These are phyloP conservation scores for Mariannaea sp. DNA, from an alignment of 2,329 filamentous ascomycete genomes.

Conservation along the genomic window DNA sequence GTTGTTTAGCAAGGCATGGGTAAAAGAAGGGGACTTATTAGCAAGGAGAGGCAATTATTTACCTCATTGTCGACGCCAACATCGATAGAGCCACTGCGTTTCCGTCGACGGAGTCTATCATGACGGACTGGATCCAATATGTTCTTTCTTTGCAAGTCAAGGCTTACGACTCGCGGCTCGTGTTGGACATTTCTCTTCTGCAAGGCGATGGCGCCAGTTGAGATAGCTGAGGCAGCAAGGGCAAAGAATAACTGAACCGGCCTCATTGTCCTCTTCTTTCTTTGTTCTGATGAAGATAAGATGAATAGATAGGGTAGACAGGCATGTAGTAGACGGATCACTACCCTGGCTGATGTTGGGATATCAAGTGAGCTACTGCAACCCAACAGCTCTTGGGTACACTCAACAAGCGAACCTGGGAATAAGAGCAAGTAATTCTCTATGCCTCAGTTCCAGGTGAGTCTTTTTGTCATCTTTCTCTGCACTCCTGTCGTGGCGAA, in stretches of 20 bases:
- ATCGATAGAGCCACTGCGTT: constrained; percentile 48
- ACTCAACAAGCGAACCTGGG: background rate
- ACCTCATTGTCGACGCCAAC: constrained; percentile 62
- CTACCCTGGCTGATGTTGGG: background rate
- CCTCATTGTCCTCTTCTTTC: constrained; percentile 45
- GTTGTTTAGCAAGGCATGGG: background rate
- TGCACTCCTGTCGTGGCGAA: constrained; percentile 8
- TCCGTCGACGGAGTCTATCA: constrained; percentile 50
- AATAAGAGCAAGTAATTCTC: background rate
- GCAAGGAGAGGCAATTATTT: constrained; percentile 26
- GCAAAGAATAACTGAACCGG: constrained; percentile 35
- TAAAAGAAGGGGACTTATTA: no score
- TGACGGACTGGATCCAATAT: constrained; percentile 49
- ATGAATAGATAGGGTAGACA: background rate
- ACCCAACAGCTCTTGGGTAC: background rate
- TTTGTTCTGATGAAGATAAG: background rate
- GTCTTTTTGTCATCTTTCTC: background rate
- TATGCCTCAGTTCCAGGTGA: background rate
- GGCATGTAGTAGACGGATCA: background rate
- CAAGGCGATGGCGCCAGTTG: constrained; percentile 38
- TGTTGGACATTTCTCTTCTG: constrained; percentile 38
- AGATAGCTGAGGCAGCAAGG: constrained; percentile 33
- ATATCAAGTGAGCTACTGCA: background rate
- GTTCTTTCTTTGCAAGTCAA: constrained; percentile 47
- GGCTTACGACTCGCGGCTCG: constrained; percentile 50